A percentile compares a stretch with the other conserved stretches of the same genome.
Conservation (phyloP, 257 asterid genomes). For the Solanum sejunctum region DNA sequence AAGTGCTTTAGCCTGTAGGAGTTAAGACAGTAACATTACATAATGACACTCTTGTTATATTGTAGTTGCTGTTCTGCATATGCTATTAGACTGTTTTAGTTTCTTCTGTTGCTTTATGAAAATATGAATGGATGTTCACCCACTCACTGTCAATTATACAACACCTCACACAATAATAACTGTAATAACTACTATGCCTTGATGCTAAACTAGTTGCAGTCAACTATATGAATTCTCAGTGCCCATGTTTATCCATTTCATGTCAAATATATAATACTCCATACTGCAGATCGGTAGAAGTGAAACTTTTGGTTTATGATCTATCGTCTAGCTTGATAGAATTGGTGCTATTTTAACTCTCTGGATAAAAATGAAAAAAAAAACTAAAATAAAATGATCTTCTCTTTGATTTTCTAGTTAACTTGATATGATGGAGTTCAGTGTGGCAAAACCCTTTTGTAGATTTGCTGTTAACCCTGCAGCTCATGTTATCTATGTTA, state of each 20-base stretch:
- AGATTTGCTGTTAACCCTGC: background rate
- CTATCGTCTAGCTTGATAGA: background rate
- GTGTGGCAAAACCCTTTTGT: background rate
- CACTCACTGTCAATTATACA: background rate
- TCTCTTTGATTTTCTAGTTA: background rate
- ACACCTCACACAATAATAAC: background rate
- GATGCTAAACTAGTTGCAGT: background rate
- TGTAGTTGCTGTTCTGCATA: background rate
- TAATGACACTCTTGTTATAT: background rate
- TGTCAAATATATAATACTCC: background rate
- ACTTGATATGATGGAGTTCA: background rate
- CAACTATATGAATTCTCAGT: background rate
- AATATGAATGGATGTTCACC: background rate
- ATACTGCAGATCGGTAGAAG: background rate
- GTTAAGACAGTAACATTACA: background rate
- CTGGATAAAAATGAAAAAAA: background rate
- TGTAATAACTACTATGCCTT: background rate
- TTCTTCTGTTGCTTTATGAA: background rate
- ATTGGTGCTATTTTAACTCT: background rate
- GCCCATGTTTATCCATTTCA: background rate
- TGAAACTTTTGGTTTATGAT: background rate
- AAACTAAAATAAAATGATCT: background rate
- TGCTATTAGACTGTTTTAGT: background rate
- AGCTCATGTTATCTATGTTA: background rate
- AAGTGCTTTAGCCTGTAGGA: background rate